A percentile compares a stretch with the other conserved stretches of the same genome.
These are phyloP conservation scores for Claviceps purpurea DNA, from an alignment of 2,329 filamentous ascomycete species.

Conservation along the genomic window DNA sequence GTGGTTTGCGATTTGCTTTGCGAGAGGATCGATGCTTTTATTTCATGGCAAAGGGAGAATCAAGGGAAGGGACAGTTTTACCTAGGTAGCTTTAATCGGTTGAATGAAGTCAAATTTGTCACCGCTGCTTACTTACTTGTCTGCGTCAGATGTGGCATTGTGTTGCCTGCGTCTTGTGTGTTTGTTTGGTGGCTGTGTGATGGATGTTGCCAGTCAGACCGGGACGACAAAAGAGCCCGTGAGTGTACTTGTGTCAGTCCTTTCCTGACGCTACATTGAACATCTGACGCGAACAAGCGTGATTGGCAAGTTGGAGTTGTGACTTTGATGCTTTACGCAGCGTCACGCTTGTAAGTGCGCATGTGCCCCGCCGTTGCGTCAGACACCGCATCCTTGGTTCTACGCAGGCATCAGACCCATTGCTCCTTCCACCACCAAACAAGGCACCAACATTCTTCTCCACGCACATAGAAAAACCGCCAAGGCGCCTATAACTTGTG, in stretches of 20 bases:
- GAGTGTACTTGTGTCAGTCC: too few species aligned
- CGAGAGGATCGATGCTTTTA: background rate
- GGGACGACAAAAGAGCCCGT: background rate
- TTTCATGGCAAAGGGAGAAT: background rate
- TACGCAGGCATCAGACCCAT: background rate
- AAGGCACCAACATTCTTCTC: background rate
- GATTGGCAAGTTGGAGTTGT: background rate
- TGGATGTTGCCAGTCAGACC: background rate
- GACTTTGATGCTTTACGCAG: background rate
- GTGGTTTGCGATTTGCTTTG: background rate
- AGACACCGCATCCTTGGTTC: background rate
- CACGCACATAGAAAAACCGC: background rate
- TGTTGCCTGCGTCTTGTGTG: background rate
- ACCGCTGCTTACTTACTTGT: background rate
- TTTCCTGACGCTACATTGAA: background rate
- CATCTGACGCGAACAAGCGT: background rate
- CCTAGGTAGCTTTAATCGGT: slow-evolving; percentile 3
- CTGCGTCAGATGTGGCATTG: background rate
- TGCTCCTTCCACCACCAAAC: background rate
- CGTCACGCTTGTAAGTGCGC: background rate
- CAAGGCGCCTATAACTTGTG: too few species aligned
- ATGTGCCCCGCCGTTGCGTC: background rate
- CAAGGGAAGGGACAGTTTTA: background rate
- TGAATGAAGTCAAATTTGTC: background rate
- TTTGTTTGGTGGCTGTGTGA: background rate